These are phyloP conservation scores for Cladophialophora exuberans DNA, from an alignment of 2,329 filamentous ascomycete species.

Conservation along the genomic window DNA sequence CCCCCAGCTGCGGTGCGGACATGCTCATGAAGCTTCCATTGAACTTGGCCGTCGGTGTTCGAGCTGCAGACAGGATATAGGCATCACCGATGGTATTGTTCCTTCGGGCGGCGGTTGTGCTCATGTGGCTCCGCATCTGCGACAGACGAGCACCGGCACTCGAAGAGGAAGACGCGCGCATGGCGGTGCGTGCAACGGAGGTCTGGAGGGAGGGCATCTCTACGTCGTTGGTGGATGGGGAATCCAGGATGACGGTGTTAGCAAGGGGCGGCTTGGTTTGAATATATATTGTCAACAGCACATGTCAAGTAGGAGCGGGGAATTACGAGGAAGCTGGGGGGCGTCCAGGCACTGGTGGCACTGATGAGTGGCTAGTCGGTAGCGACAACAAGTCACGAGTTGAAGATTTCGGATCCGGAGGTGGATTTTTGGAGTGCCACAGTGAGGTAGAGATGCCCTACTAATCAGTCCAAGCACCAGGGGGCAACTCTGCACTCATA, in stretches of 20 bases:
- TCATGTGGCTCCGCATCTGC: conserved; percentile 56
- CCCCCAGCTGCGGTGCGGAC: conserved; percentile 83
- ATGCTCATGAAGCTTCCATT: conserved; percentile 87
- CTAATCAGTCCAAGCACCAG: conserved; percentile 9
- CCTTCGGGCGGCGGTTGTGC: conserved; percentile 44
- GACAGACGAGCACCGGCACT: conserved; percentile 46
- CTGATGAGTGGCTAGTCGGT: not conserved
- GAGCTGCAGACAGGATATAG: conserved; percentile 87
- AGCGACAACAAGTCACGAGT: not conserved
- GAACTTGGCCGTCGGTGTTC: conserved; percentile 91
- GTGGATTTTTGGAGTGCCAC: not conserved
- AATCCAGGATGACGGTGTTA: conserved; percentile 15
- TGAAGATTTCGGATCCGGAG: too few relatives aligned
- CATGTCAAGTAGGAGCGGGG: conserved; percentile 18
- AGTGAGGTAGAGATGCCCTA: conserved; percentile 13
- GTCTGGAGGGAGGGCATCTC: conserved; percentile 22
- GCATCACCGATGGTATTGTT: conserved; percentile 72
- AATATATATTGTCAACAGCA: conserved; percentile 7
- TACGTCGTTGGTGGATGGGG: conserved; percentile 5
- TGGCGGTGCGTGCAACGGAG: conserved; percentile 24
- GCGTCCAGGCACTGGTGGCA: too few relatives aligned
- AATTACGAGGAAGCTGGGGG: conserved; percentile 11
- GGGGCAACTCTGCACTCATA: not conserved
- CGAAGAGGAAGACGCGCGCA: conserved; percentile 23
- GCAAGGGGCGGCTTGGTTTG: not conserved